Base-by-base conservation (phyloP, 2,329 filamentous ascomycete genomes). In the Periconia sp. region DNA sequence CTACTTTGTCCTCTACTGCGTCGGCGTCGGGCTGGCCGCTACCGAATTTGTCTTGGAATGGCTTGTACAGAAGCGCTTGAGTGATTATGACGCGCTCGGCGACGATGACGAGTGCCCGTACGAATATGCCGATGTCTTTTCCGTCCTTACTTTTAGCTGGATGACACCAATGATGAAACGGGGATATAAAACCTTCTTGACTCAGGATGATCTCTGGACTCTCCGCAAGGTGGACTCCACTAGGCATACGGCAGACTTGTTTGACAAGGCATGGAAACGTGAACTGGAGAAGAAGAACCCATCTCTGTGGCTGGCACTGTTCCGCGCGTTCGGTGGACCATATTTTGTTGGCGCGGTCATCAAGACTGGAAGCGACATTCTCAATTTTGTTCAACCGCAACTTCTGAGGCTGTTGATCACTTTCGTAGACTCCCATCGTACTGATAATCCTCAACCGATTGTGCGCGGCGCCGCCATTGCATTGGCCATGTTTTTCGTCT, bases 141-240 rank as follows among this genome's bases (percentile, higher is more conserved):
- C 93, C 3, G 85, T 90, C 47, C 82, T 99, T 44, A 96, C 93
- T 0, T 99, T 99, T 74, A 88, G 89, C 50, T 99, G 94, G 94
- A 97, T 99, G 93, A 97, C 94, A 0, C 92, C 94, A 0, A 79
- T 99, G 84, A 99, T 99, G 94, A 92, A 87, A 69, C 88, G 88
- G 69, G 94, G 94, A 1, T 97, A 99, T 79, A 90, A 89, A 68
- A 85, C 92, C 54, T 99, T 86, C 72, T 80, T 99, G 57, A 96
- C 92, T 1, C 92, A 97, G 72, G 91, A 97, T 59, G 93, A 99
- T 73, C 82, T 99, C 20, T 99, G 95, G 95, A 93, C 91, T 56
- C 79, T 99, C 53, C 85, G 92, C 41, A 88, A 86, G 66, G 79
- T 83, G 54, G 93, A 97, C 70, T 88, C 88, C 33, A 96, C 93